Evolutionary conservation across 2,329 filamentous ascomycete genomes (phyloP), one percentile per base, ranked within the genome.

Genomic region (Cordyceps militaris): DNA sequence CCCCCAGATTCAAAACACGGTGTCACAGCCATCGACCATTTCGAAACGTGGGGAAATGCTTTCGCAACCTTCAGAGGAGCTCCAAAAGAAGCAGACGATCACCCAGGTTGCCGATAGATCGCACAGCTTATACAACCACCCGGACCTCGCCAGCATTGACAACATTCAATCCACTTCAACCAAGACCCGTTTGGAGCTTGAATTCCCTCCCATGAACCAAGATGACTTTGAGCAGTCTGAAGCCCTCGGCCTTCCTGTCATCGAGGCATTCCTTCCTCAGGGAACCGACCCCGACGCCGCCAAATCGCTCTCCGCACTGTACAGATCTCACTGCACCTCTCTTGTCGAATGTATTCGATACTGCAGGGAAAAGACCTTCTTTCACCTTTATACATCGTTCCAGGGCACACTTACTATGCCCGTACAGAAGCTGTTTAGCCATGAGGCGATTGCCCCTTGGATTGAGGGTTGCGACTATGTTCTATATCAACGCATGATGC

Each of bases 401-500:
- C 91, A 96, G 67, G 94, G 94, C 57, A 97, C 92, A 2, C 82
- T 99, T 66, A 99, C 94, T 0, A 95, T 97, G 72, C 94, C 94
- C 6, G 93, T 97, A 3, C 91, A 97, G 71, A 97, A 95, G 71
- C 76, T 99, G 2, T 88, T 99, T 66, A 85, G 86, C 14, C 85
- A 96, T 66, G 85, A 88, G 2, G 86, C 85, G 57, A 77, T 97
- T 57, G 90, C 91, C 3, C 82, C 88, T 1, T 99, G 94, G 94
- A 95, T 99, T 61, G 89, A 94, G 69, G 88, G 96, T 70, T 96
- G 91, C 69, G 94, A 99, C 70, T 95, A 94, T 74, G 81, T 93
- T 34, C 89, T 97, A 75, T 99, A 99, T 69, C 91, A 97, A 70
- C 91, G 92, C 64, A 96, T 97, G 88, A 91, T 97, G 74, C 86